Base-by-base conservation (phyloP, 768 basidiomycete genomes). In the Rhizopogon salebrosus region DNA sequence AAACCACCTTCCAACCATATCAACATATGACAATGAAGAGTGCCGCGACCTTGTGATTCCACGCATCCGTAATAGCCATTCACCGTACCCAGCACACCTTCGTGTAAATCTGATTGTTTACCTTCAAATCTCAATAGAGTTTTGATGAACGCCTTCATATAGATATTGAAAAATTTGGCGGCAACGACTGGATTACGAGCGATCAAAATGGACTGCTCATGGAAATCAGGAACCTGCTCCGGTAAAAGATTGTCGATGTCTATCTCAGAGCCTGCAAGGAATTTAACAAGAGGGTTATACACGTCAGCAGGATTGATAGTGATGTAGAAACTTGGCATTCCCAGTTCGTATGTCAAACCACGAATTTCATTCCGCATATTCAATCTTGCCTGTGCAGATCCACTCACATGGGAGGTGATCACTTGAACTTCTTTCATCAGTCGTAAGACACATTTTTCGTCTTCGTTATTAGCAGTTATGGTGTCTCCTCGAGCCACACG, bases 231-330 rank as follows among this genome's bases (percentile, higher is more conserved):
- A 0, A 70, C 56, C 0, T 76, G 41, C 0, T 63, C 58, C 0
- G 59, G 49, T 0, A 63, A 9, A 0, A 72, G 35, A 10, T 66
- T 51, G 36, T 75, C 70, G 8, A 75, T 40, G 51, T 75, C 64
- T 6, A 73, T 70, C 0, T 75, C 65, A 2, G 23, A 26, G 0
- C 76, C 75, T 1, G 64, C 63, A 0, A 78, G 42, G 43, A 77
- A 67, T 31, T 69, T 67, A 1, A 80, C 64, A 3, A 79, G 2
- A 1, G 75, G 75, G 58, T 72, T 75, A 34, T 73, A 66, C 0
- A 73, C 58, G 51, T 75, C 74, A 16, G 69, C 67, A 20, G 76
- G 76, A 61, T 78, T 78, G 4, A 76, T 66, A 0, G 76, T 80
- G 1, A 80, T 49, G 54, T 64, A 80, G 26, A 78, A 73, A 22